Evolutionary conservation across 2,329 filamentous ascomycete species (phyloP).

Genomic region (Xylaria sp.): DNA sequence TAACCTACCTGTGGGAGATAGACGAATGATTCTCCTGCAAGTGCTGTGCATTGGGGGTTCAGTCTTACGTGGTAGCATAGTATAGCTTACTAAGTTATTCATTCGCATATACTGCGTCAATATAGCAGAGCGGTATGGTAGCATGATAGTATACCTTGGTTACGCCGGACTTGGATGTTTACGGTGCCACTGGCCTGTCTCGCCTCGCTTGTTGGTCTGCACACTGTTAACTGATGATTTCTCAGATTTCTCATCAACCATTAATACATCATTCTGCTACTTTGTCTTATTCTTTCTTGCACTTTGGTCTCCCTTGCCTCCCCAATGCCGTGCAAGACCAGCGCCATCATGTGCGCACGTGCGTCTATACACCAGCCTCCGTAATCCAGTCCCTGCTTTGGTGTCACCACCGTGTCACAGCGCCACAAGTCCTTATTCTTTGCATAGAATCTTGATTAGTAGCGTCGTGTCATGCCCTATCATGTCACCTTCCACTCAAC

Average conservation of each 20-base stretch:
- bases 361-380: conserved; percentile 14
- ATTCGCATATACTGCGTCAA: background rate
- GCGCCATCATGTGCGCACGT: conserved; percentile 20
- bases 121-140: background rate
- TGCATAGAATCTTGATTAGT: conserved; percentile 2
- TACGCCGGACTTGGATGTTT: background rate
- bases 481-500: conserved; percentile 3
- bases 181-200: background rate
- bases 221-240: background rate
- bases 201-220: background rate
- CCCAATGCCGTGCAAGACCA: conserved; percentile 7
- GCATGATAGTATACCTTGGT: background rate
- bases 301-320: background rate
- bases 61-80: background rate
- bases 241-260: background rate
- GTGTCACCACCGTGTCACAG: conserved; percentile 17
- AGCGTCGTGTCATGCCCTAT: background rate
- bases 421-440: conserved; percentile 25
- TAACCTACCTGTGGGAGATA: background rate
- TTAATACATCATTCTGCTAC: conserved; percentile 2
- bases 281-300: background rate
- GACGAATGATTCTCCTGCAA: conserved; percentile 4
- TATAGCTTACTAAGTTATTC: background rate
- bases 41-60: conserved; percentile 28
- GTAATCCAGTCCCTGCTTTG: conserved; percentile 24